Base-by-base conservation (phyloP, 2,329 filamentous ascomycete genomes). In the Claviceps sp. region DNA sequence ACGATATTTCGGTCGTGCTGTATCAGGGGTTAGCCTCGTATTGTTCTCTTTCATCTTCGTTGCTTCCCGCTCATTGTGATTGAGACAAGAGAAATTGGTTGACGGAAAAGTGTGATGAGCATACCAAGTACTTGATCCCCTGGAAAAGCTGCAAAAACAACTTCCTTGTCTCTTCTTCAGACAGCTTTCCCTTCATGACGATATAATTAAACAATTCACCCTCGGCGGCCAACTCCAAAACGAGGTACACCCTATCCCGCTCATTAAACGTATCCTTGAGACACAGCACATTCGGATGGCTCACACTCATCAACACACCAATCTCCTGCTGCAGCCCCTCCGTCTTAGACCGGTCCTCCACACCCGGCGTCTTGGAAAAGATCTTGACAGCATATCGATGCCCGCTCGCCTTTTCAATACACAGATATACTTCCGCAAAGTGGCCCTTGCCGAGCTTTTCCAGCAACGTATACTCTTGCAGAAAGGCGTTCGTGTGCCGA, bases 1-100 rank as follows among this genome's bases (percentile, higher is more conserved):
- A 97, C 90, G 65, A 98, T 95, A 61, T 93, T 94, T 56, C 93
- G 86, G 55, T 97, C 93, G 65, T 98, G 93, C 91, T 96, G 54
- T 37, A n/a, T 6, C 20, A 37, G 14, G 5, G n/a, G 43, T 54
- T 42, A 54, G 30, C 34, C 16, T 13, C 34, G 37, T 8, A 37
- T 18, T 14, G 11, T 6, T 13, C 14, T 14, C 2, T 4, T 37
- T 34, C n/a, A 38, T 22, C 9, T 34, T 9, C 30, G 30, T 34
- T 24, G n/a, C n/a, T 34, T 4, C 9, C 2, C 30, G 7, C 11
- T 16, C 14, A 18, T 13, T 30, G 9, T 11, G 9, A 13, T 8
- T 13, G 24, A n/a, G 24, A 30, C 9, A 18, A 6, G 14, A 22
- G 37, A 22, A 11, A 11, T 8, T 20, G 14, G 16, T 16, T 16